phyloP scores from a whole-genome alignment of 179 eudicot genomes.

The Silene noctiflora region DNA sequence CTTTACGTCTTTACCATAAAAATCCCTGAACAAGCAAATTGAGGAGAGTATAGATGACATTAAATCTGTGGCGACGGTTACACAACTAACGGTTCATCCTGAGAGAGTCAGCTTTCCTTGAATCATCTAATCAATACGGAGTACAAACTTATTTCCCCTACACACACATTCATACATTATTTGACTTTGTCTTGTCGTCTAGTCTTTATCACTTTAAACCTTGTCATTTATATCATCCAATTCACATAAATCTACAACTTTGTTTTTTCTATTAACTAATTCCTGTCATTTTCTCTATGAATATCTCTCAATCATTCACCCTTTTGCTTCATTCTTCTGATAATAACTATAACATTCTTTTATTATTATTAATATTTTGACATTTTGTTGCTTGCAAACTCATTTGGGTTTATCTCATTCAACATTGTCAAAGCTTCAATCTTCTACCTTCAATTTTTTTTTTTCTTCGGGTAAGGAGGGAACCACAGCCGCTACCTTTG shows the following conservation, averaged over 20 bases:
- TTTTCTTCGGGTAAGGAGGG: too few relatives aligned
- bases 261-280: slow-evolving; percentile 4
- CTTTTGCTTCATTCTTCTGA: neutral
- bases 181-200: slow-evolving; percentile 27
- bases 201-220: neutral
- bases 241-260: neutral
- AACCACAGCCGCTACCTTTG: too few relatives aligned
- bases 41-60: too few relatives aligned
- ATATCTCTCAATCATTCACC: slow-evolving; percentile 18
- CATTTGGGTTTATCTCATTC: slow-evolving; percentile 9
- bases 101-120: too few relatives aligned
- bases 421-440: slow-evolving; percentile 17
- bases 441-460: neutral
- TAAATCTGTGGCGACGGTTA: too few relatives aligned
- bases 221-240: neutral
- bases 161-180: neutral
- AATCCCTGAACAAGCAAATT: too few relatives aligned
- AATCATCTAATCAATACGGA: too few relatives aligned
- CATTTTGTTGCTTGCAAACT: neutral
- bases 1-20: too few relatives aligned
- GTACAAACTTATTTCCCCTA: neutral
- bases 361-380: neutral
- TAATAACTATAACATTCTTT: neutral
- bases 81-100: too few relatives aligned
- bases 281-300: slow-evolving; percentile 23